Evolutionary conservation across 1,139 yeast genomes (phyloP).

Genomic region (Debaryomyces fabryi): DNA sequence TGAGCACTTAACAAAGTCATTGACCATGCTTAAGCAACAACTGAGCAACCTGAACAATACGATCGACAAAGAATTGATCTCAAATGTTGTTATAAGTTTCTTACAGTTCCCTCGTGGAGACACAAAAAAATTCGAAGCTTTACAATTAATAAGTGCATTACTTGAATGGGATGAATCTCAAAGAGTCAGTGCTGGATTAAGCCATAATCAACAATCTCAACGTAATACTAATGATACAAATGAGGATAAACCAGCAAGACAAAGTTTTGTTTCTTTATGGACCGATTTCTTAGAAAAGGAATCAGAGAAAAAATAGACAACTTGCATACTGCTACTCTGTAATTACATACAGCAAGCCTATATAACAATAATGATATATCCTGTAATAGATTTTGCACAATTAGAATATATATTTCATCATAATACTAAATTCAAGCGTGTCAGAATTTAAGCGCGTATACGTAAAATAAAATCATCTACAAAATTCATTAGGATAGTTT

Average conservation of each 20-base stretch:
- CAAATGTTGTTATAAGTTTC: constrained; percentile 84
- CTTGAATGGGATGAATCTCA: constrained; percentile 88
- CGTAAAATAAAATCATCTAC: neutral
- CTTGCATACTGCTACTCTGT: constrained; percentile 11
- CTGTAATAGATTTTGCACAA: neutral
- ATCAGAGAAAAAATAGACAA: constrained; percentile 33
- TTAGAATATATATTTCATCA: neutral
- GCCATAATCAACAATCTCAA: constrained; percentile 41
- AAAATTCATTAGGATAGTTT: neutral
- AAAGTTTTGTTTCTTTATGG: constrained; percentile 84
- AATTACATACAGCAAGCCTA: neutral
- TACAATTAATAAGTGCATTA: constrained; percentile 79
- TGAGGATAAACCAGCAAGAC: constrained; percentile 40
- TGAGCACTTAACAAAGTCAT: constrained; percentile 90
- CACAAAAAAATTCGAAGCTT: constrained; percentile 88
- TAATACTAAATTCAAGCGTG: neutral
- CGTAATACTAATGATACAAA: constrained; percentile 24
- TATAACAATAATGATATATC: neutral
- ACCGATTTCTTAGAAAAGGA: constrained; percentile 88
- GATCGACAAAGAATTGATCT: constrained; percentile 84
- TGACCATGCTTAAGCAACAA: constrained; percentile 75
- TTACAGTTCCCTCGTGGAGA: constrained; percentile 90
- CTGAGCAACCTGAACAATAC: constrained; percentile 64
- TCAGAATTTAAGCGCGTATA: neutral
- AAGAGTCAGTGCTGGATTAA: constrained; percentile 79